A percentile compares a stretch with the other conserved stretches of the same genome.
These are phyloP conservation scores for Pecoramyces ruminantium DNA, from an alignment of 192 early-diverging fungal species.

Conservation along the genomic window DNA sequence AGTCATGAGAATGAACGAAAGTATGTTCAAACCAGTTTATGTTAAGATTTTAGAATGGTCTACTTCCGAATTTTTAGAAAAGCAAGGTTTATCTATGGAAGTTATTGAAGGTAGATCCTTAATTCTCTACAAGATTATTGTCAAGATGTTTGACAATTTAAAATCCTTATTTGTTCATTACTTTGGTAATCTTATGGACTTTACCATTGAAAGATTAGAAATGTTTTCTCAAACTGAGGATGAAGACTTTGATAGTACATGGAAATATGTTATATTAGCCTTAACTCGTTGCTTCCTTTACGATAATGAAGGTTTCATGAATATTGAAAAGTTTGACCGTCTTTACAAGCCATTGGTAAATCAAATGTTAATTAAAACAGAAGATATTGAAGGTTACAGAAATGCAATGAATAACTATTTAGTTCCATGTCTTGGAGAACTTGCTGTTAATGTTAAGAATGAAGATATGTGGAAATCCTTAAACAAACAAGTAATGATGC, in stretches of 20 bases:
- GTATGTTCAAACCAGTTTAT: conserved; percentile 85
- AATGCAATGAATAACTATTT: conserved; percentile 37
- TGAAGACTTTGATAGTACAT: conserved; percentile 35
- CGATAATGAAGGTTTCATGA: conserved; percentile 52
- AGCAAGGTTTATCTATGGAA: conserved; percentile 11
- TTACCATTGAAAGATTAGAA: conserved; percentile 33
- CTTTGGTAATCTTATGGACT: conserved; percentile 54
- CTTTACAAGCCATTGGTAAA: conserved; percentile 49
- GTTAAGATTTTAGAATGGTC: conserved; percentile 72
- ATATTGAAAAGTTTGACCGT: conserved; percentile 56
- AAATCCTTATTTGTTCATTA: conserved; percentile 63
- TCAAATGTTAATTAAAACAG: conserved; percentile 49
- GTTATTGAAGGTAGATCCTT: conserved; percentile 6
- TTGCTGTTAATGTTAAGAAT: conserved; percentile 58
- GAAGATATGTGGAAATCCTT: conserved; percentile 76
- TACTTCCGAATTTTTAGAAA: conserved; percentile 6
- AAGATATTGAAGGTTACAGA: conserved; percentile 1
- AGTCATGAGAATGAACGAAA: conserved; percentile 84
- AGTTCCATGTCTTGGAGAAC: conserved; percentile 60
- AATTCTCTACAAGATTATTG: conserved; percentile 22
- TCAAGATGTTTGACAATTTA: conserved; percentile 19
- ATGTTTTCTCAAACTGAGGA: conserved; percentile 17
- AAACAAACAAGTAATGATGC: conserved; percentile 64
- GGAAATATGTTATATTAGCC: conserved; percentile 52
- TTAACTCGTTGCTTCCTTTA: conserved; percentile 37